Base-by-base conservation (phyloP, 768 basidiomycete genomes). In the Chalciporus pseudorubinellus region DNA sequence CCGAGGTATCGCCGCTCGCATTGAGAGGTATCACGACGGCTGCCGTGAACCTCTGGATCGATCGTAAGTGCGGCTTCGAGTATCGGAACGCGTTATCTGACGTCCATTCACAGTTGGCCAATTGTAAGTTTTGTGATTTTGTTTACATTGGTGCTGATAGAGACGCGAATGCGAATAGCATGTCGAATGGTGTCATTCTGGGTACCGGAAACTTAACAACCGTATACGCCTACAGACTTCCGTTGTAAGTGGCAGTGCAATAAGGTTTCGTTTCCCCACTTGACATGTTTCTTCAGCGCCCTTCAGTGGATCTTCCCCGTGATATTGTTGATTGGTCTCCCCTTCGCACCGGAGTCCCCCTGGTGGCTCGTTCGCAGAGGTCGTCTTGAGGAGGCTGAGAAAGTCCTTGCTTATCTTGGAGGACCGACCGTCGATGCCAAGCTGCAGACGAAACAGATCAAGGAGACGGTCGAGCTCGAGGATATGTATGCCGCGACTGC, bases 351-450 rank as follows among this genome's bases (percentile, higher is more conserved):
- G 0, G 69, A 70, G 46, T 61, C 59, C 0, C 69, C 67, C 0
- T 70, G 69, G 69, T 70, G 69, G 69, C 58, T 70, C 7, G 69
- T 70, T 2, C 65, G 69, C 6, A 59, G 61, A 33, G 67, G 67
- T 39, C 51, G 59, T 10, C 3, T 60, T 3, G 64, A 61, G 11
- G 62, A 67, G 0, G 69, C 69, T 1, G 51, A 55, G 39, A 52
- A 33, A 24, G 44, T 61, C 13, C 19, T 70, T n/a, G 0, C 28
- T 3, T 38, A 48, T 22, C 58, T 70, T 5, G 60, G 53, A 40
- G 63, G 60, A 21, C 52, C 55, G 39, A 60, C 51, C 4, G 38
- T 68, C 43, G 57, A 69, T 18, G 65, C 53, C 18, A 64, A 61
- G 34, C 21, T 56, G 3, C 60, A 56, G 19, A 42, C 59, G 20